Percentiles rank a stretch among this genome's conserved stretches.
phyloP scores from a whole-genome alignment of 2,329 filamentous ascomycete species.

The Colletotrichum ledebouriae region DNA sequence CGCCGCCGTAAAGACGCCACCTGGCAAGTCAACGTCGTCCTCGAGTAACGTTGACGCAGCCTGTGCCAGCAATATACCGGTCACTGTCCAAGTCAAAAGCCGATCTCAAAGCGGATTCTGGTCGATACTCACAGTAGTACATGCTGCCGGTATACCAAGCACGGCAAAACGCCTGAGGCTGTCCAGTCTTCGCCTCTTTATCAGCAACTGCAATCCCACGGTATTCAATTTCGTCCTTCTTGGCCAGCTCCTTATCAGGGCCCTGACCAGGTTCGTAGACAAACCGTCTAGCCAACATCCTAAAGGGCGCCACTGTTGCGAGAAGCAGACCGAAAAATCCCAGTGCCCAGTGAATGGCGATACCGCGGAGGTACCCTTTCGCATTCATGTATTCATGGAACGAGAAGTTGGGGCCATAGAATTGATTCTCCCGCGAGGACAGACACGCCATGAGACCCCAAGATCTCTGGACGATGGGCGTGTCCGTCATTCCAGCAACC shows the following conservation, averaged over 20 bases:
- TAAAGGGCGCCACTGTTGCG: slow-evolving; percentile 59
- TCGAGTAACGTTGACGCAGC: slow-evolving; percentile 75
- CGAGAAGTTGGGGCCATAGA: slow-evolving; percentile 73
- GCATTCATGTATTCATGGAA: slow-evolving; percentile 68
- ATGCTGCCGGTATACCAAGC: slow-evolving; percentile 71
- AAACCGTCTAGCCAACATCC: slow-evolving; percentile 58
- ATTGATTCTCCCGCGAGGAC: slow-evolving; percentile 57
- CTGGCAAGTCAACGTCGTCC: slow-evolving; percentile 70
- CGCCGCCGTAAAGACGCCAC: slow-evolving; percentile 80
- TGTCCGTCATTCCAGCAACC: slow-evolving; percentile 63
- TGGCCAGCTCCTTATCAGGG: slow-evolving; percentile 63
- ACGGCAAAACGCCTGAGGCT: slow-evolving; percentile 67
- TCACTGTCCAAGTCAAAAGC: slow-evolving; percentile 62
- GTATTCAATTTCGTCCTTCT: slow-evolving; percentile 73
- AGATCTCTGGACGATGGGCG: slow-evolving; percentile 69
- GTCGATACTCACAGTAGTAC: slow-evolving; percentile 70
- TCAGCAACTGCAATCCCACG: slow-evolving; percentile 75
- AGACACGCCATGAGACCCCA: slow-evolving; percentile 71
- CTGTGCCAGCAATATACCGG: slow-evolving; percentile 73
- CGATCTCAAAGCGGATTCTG: neutral
- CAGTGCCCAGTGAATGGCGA: slow-evolving; percentile 64
- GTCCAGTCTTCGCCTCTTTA: slow-evolving; percentile 51
- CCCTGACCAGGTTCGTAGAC: slow-evolving; percentile 70
- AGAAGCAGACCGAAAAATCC: slow-evolving; percentile 60
- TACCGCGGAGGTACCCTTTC: slow-evolving; percentile 63